phyloP scores from a whole-genome alignment of 768 basidiomycete species.

The Hemileccinum rubropunctum region DNA sequence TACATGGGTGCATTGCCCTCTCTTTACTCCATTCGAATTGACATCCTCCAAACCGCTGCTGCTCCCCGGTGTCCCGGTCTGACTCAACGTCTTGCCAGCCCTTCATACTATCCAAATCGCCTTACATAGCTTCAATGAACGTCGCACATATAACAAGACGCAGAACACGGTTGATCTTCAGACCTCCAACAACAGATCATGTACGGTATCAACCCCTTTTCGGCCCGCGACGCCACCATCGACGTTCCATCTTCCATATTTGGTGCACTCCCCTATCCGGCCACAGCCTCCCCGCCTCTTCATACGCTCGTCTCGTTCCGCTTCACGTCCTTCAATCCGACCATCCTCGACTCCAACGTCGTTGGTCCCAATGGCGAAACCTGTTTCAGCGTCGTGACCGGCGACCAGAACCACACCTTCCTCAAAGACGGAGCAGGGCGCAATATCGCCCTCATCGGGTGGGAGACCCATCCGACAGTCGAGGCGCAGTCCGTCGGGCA shows the following conservation, averaged over 20 bases:
- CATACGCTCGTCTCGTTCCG: conserved; percentile 41
- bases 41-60: neutral
- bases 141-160: conserved; percentile 12
- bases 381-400: conserved; percentile 50
- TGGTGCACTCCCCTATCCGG: conserved; percentile 59
- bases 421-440: conserved; percentile 48
- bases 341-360: conserved; percentile 54
- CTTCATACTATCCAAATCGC: neutral
- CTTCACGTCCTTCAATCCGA: conserved; percentile 50
- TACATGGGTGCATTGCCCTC: neutral
- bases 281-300: conserved; percentile 25
- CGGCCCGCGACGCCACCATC: conserved; percentile 24
- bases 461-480: conserved; percentile 46
- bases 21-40: neutral
- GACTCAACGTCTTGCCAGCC: neutral
- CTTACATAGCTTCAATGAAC: conserved; percentile 17
- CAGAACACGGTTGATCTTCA: neutral
- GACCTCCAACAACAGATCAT: conserved; percentile 5
- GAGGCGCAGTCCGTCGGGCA: conserved; percentile 51
- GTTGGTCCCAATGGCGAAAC: conserved; percentile 48
- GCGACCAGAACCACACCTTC: conserved; percentile 53
- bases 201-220: conserved; percentile 30
- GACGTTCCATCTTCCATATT: conserved; percentile 47
- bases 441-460: conserved; percentile 55
- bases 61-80: neutral